Evolutionary conservation across 768 basidiomycete genomes (phyloP), one percentile per base, ranked within the genome.

Genomic region (Exsudoporus frostii): DNA sequence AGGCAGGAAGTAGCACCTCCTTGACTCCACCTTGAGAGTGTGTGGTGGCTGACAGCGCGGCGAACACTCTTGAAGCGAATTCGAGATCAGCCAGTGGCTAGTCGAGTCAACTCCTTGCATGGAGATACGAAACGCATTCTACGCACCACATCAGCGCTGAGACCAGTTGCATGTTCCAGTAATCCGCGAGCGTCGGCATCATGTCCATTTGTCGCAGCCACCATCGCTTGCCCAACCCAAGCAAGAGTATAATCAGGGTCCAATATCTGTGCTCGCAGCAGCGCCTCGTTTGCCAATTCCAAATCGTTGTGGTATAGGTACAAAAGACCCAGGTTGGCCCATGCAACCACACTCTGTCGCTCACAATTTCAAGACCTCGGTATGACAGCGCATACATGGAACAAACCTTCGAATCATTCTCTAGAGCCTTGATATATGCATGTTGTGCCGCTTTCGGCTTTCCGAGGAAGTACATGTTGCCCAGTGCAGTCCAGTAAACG

Each of bases 221-320:
- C 76, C 24, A 92, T 69, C 4, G 82, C 88, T 67, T 95, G 94
- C 1, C 93, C 97, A 20, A 96, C 77, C 97, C 97, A 99, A 8
- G 93, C 86, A 20, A 85, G 64, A 1, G 88, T 79, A 71, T 86
- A 88, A 64, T 98, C 96, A 7, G 96, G 92, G 73, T 98, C 94
- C 40, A 94, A 77, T 17, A 88, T 85, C 67, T 98, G 97, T 10
- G 95, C 92, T 52, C 85, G 85, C 62, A 85, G 79, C 60, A 99
- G 83, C 1, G 90, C 86, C 63, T 94, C 85, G 58, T 87, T 88
- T 1, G 96, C 92, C 30, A 98, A 74, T 45, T 92, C 88, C 2
- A 78, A 61, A 69, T 98, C 96, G 20, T 77, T 76, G 58, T 95
- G 78, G 50, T 88, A 73, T 24, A 94, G 76, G 70, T 92, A 98